phyloP scores from a whole-genome alignment of 1,284 basidiomycete genomes.

The Moesziomyces sp. region DNA sequence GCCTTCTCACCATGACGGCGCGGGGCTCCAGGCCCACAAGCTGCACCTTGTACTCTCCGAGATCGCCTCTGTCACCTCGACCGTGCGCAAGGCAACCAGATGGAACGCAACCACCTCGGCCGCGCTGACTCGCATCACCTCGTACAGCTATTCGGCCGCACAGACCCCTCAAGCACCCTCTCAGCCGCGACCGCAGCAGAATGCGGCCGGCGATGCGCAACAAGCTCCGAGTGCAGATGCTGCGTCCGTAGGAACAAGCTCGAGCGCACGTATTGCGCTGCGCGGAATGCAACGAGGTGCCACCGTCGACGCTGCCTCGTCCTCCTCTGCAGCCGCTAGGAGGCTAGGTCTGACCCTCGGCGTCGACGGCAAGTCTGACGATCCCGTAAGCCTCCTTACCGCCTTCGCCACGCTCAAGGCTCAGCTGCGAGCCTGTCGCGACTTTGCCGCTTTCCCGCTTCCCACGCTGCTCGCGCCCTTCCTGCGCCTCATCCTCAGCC shows the following conservation, averaged over 20 bases:
- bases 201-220: not conserved
- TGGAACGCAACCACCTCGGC: conserved; percentile 50
- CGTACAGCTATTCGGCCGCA: conserved; percentile 46
- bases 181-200: conserved; percentile 5
- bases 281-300: conserved; percentile 32
- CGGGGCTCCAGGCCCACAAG: conserved; percentile 36
- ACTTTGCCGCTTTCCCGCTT: conserved; percentile 53
- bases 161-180: conserved; percentile 10
- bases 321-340: conserved; percentile 22
- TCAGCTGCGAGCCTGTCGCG: conserved; percentile 69
- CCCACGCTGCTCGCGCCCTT: conserved; percentile 71
- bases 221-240: not conserved
- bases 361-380: conserved; percentile 34
- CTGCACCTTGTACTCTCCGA: conserved; percentile 84
- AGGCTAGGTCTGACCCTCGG: conserved; percentile 27
- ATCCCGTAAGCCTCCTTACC: conserved; percentile 75
- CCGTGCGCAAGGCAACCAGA: conserved; percentile 81
- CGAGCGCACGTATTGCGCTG: conserved; percentile 33
- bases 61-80: conserved; percentile 88
- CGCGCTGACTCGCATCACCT: conserved; percentile 36
- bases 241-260: conserved; percentile 1
- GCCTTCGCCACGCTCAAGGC: conserved; percentile 89
- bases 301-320: conserved; percentile 14
- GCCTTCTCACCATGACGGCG: not conserved
- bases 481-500: conserved; percentile 89